Evolutionary conservation across 2,329 filamentous ascomycete species (phyloP).

Genomic region (Nannizziopsis barbatae): DNA sequence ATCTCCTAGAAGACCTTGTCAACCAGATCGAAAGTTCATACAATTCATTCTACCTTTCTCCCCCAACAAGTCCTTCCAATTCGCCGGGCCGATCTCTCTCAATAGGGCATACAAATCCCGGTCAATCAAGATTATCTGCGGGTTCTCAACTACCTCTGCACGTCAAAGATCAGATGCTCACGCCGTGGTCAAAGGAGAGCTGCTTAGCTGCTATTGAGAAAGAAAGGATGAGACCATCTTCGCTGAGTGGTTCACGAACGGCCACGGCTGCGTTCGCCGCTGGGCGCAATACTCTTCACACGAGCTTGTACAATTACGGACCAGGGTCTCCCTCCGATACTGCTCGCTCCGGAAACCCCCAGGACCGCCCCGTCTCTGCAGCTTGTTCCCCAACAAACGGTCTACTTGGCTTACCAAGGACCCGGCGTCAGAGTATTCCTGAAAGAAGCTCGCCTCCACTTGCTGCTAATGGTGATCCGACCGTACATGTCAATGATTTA

Average conservation of each 20-base stretch:
- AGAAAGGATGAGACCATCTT: conserved; percentile 58
- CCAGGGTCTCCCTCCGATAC: conserved; percentile 25
- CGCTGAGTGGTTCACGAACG: conserved; percentile 62
- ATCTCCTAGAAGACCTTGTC: conserved; percentile 59
- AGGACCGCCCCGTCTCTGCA: conserved; percentile 16
- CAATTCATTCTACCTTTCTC: conserved; percentile 42
- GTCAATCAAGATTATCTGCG: conserved; percentile 25
- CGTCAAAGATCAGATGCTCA: conserved; percentile 64
- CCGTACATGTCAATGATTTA: conserved; percentile 39
- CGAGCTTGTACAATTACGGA: conserved; percentile 23
- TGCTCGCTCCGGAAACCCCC: conserved; percentile 17
- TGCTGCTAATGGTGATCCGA: conserved; percentile 34
- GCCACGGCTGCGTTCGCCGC: conserved; percentile 38
- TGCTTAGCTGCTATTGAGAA: conserved; percentile 57
- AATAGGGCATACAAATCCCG: conserved; percentile 39
- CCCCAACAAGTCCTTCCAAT: conserved; percentile 56
- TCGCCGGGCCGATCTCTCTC: conserved; percentile 57
- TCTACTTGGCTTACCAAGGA: conserved; percentile 23
- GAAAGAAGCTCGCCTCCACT: conserved; percentile 11
- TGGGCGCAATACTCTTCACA: conserved; percentile 19
- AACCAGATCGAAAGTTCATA: conserved; percentile 65
- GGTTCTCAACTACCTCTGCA: conserved; percentile 52
- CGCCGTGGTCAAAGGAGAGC: conserved; percentile 67
- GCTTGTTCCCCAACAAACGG: conserved; percentile 16
- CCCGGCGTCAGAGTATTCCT: conserved; percentile 29